Conservation (phyloP, 2,329 filamentous ascomycete species). For the Trichoderma harzianum region DNA sequence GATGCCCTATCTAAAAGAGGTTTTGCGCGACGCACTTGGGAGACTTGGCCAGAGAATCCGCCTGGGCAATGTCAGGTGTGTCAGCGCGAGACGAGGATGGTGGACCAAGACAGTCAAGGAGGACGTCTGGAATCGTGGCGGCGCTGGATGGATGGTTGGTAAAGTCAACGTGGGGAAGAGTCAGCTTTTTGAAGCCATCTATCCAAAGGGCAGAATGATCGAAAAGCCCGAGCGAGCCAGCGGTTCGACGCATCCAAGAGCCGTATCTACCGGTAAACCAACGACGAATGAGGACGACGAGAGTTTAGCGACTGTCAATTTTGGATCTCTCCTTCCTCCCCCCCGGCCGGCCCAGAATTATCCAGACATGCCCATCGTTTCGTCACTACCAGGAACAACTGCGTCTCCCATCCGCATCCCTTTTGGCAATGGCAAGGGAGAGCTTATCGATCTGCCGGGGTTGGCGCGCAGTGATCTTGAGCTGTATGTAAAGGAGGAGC, state of each 20-base stretch:
- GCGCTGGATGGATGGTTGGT: constrained; percentile 93
- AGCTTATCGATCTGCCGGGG: constrained; percentile 90
- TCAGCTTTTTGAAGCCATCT: constrained; percentile 80
- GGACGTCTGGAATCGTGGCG: constrained; percentile 77
- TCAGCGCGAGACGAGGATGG: constrained; percentile 84
- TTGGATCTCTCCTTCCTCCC: constrained; percentile 68
- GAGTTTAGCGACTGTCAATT: constrained; percentile 31
- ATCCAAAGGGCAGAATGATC: constrained; percentile 68
- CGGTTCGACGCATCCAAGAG: constrained; percentile 22
- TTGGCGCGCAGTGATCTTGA: constrained; percentile 72
- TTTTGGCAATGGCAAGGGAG: constrained; percentile 80
- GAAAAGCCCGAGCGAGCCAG: constrained; percentile 20
- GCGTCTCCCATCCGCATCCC: constrained; percentile 91
- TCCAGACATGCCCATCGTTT: constrained; percentile 82
- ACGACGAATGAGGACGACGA: constrained; percentile 16
- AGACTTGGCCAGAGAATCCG: constrained; percentile 65
- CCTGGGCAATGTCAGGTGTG: constrained; percentile 82
- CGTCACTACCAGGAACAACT: constrained; percentile 84
- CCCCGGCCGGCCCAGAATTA: constrained; percentile 69
- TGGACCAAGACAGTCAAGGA: constrained; percentile 87
- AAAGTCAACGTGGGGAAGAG: constrained; percentile 98
- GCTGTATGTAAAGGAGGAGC: constrained; percentile 62
- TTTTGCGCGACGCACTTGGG: constrained; percentile 74
- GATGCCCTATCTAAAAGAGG: constrained; percentile 78
- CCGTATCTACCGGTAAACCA: constrained; percentile 18